These are phyloP conservation scores for Saturnispora hagleri DNA, from an alignment of 805 yeast species.

Conservation along the genomic window DNA sequence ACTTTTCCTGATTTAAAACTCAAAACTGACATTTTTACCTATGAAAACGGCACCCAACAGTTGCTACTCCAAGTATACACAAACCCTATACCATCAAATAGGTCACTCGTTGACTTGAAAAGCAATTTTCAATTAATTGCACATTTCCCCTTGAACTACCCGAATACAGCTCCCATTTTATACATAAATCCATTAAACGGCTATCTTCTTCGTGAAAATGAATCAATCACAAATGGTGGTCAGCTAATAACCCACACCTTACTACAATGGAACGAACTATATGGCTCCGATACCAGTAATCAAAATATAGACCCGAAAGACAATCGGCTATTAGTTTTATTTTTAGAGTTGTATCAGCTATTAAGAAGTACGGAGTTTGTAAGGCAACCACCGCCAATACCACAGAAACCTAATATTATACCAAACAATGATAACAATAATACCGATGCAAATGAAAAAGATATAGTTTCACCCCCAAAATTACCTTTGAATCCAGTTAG, in stretches of 20 bases:
- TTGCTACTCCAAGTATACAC: conserved; percentile 63
- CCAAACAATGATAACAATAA: background rate
- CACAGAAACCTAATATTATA: conserved; percentile 21
- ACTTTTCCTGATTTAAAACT: conserved; percentile 48
- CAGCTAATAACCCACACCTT: conserved; percentile 59
- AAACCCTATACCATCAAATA: conserved; percentile 6
- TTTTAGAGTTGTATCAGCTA: conserved; percentile 11
- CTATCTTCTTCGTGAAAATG: conserved; percentile 47
- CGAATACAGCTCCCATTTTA: conserved; percentile 56
- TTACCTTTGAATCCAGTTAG: background rate
- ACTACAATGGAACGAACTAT: conserved; percentile 40
- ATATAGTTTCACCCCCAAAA: background rate
- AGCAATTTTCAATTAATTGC: conserved; percentile 27
- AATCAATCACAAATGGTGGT: conserved; percentile 64
- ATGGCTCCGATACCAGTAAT: conserved; percentile 18
- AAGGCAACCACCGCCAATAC: conserved; percentile 19
- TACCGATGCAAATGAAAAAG: conserved; percentile 6
- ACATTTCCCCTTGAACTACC: conserved; percentile 66
- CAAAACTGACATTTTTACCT: conserved; percentile 55
- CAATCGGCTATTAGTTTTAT: conserved; percentile 22
- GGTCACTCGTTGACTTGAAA: conserved; percentile 27
- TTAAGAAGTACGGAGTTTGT: background rate
- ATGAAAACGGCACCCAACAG: conserved; percentile 47
- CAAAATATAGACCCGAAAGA: conserved; percentile 19
- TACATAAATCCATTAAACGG: conserved; percentile 41